These are phyloP conservation scores for Rhodosporidiobolus sp. DNA, from an alignment of 768 basidiomycete species.

Conservation along the genomic window DNA sequence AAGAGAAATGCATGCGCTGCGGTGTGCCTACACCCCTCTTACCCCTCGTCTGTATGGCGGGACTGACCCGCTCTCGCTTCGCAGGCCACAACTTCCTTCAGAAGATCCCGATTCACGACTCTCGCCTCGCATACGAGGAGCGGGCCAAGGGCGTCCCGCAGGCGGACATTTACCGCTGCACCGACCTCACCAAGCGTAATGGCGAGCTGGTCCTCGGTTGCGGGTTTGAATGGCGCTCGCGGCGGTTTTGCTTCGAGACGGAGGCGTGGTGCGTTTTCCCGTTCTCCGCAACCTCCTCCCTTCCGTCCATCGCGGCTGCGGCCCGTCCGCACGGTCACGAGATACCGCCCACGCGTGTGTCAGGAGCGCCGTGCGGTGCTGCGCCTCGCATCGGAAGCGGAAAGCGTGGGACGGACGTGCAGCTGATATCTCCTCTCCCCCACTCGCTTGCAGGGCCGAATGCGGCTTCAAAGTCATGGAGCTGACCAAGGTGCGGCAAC, in stretches of 20 bases:
- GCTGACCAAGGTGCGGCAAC: conserved; percentile 36
- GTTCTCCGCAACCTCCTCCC: neutral
- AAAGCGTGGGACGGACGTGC: too few species aligned
- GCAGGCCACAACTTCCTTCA: conserved; percentile 6
- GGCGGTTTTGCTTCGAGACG: conserved; percentile 48
- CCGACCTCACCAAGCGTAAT: conserved; percentile 1
- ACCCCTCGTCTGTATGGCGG: too few species aligned
- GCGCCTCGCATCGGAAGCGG: too few species aligned
- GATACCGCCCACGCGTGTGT: too few species aligned
- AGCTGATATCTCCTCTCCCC: neutral
- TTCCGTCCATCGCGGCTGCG: too few species aligned
- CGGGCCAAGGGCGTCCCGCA: neutral
- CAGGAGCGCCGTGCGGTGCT: too few species aligned
- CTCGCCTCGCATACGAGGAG: conserved; percentile 25
- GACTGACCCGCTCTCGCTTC: too few species aligned
- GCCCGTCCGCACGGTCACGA: too few species aligned
- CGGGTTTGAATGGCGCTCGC: conserved; percentile 14
- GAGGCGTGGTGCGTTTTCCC: conserved; percentile 41
- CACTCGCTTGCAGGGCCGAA: conserved; percentile 18
- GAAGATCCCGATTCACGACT: conserved; percentile 11
- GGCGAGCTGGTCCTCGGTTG: conserved; percentile 9
- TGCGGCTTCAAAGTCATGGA: conserved; percentile 43
- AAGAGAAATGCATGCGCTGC: conserved; percentile 25
- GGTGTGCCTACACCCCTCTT: neutral
- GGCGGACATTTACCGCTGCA: conserved; percentile 2